Evolutionary conservation across 2,329 filamentous ascomycete genomes (phyloP).

Genomic region (Fusarium duplospermum): DNA sequence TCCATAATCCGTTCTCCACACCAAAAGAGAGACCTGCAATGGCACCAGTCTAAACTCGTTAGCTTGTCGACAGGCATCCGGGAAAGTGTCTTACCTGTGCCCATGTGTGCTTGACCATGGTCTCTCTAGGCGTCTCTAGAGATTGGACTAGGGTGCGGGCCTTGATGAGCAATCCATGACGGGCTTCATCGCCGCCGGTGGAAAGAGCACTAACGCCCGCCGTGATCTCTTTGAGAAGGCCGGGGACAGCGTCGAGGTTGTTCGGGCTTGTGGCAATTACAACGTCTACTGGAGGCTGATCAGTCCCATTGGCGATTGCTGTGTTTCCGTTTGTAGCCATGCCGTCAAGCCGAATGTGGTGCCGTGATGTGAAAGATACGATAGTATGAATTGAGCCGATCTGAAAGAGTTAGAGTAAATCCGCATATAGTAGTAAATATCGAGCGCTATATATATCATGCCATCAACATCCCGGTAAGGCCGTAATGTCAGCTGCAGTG

Average conservation of each 20-base stretch:
- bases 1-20: neutral
- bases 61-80: neutral
- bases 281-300: neutral
- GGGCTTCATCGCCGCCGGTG: neutral
- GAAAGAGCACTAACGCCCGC: neutral
- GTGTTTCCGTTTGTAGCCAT: neutral
- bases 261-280: neutral
- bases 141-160: neutral
- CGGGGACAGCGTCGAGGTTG: neutral
- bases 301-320: neutral
- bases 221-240: neutral
- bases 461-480: no score
- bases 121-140: neutral
- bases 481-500: no score
- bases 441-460: neutral
- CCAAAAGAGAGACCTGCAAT: neutral
- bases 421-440: neutral
- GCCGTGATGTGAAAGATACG: neutral
- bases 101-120: neutral
- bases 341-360: neutral
- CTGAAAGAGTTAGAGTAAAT: neutral
- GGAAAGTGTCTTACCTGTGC: neutral
- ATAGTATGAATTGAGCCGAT: no score
- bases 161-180: neutral
- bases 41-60: neutral